Conservation (phyloP, 257 asterid species). For the Datura wrightii region DNA sequence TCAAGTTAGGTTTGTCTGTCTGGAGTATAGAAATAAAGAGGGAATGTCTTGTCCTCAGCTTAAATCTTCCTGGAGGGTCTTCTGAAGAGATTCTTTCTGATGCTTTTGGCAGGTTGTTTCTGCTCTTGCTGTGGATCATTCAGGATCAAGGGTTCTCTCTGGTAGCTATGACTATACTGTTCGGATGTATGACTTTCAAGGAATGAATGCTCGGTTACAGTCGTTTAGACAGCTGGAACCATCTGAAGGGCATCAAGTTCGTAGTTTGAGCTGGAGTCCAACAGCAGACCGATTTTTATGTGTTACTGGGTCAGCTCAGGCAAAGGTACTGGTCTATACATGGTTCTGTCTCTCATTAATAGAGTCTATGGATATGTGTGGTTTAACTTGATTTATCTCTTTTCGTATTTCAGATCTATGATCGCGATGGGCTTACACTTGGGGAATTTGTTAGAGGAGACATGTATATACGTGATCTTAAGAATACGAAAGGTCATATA, state of each 20-base stretch:
- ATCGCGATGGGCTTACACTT: constrained; percentile 94
- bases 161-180: constrained; percentile 94
- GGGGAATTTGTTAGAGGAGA: constrained; percentile 96
- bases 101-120: constrained; percentile 74
- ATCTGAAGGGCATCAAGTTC: constrained; percentile 97
- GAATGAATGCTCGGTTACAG: constrained; percentile 94
- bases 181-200: constrained; percentile 96
- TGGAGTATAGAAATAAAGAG: neutral
- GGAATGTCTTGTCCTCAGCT: neutral
- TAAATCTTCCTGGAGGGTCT: constrained; percentile 4
- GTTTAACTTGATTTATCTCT: constrained; percentile 31
- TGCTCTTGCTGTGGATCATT: constrained; percentile 87
- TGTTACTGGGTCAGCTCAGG: constrained; percentile 98
- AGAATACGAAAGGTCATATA: constrained; percentile 96
- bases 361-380: constrained; percentile 20
- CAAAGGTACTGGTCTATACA: constrained; percentile 59
- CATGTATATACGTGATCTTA: constrained; percentile 96
- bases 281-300: constrained; percentile 89
- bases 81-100: neutral
- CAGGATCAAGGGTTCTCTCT: constrained; percentile 93
- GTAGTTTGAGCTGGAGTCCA: constrained; percentile 98
- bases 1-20: neutral
- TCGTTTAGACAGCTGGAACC: constrained; percentile 97
- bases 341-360: neutral
- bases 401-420: constrained; percentile 72